A percentile compares a stretch with the other conserved stretches of the same genome.
Conservation (phyloP, 139 green algal genomes). For the Chlamydomonas applanata region DNA sequence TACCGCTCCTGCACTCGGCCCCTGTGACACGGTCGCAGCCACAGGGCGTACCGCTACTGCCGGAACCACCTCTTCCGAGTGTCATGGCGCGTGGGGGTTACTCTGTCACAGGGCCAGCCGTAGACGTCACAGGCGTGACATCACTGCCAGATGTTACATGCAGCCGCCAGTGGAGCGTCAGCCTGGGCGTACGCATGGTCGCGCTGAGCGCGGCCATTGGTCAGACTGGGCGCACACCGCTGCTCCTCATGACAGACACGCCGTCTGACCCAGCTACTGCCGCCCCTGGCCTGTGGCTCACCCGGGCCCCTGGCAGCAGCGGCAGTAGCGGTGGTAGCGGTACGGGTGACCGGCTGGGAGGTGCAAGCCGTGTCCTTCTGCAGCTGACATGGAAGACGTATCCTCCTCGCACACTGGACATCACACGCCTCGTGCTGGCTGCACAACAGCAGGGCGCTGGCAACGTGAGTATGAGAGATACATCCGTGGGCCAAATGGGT, state of each 20-base stretch:
- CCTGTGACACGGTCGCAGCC: neutral
- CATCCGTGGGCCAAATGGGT: too few species aligned
- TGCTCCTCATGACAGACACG: too few species aligned
- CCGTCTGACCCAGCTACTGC: neutral
- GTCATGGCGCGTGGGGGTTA: too few species aligned
- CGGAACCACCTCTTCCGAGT: too few species aligned
- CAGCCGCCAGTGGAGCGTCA: conserved; percentile 29
- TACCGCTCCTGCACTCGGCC: conserved; percentile 9
- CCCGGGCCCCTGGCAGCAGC: neutral
- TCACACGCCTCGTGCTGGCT: neutral
- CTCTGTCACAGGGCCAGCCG: too few species aligned
- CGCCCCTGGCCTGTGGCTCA: neutral
- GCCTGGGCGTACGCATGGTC: conserved; percentile 12
- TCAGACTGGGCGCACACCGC: neutral
- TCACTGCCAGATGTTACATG: conserved; percentile 24
- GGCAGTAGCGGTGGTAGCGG: neutral
- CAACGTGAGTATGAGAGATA: neutral
- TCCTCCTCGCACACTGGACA: conserved; percentile 1
- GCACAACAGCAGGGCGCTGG: neutral
- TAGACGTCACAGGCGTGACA: neutral
- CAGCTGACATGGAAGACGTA: too few species aligned
- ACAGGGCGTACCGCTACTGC: neutral
- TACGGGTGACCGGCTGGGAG: too few species aligned
- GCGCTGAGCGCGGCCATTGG: neutral
- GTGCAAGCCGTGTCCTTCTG: too few species aligned